A percentile compares a stretch with the other conserved stretches of the same genome.
Conservation (phyloP, 805 yeast genomes). For the Candida coquimbonensis region DNA sequence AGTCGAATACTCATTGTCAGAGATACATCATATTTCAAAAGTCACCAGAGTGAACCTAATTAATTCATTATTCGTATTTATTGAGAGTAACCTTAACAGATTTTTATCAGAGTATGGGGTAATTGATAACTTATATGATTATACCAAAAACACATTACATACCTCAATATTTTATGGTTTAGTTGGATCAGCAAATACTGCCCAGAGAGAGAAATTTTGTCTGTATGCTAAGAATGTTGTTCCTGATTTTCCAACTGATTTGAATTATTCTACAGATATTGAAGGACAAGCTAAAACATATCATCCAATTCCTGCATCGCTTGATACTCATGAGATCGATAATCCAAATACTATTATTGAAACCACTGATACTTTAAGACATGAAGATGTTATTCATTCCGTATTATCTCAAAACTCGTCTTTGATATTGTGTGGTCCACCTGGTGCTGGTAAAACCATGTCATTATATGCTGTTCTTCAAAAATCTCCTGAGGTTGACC, state of each 20-base stretch:
- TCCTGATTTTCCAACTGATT: conserved; percentile 18
- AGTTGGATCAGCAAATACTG: conserved; percentile 28
- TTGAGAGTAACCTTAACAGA: background rate
- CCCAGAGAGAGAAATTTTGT: conserved; percentile 14
- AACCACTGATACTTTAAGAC: conserved; percentile 69
- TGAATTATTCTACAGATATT: conserved; percentile 35
- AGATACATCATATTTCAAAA: conserved; percentile 1
- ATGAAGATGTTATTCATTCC: conserved; percentile 53
- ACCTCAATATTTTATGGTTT: conserved; percentile 1
- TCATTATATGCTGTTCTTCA: conserved; percentile 64
- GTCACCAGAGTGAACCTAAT: background rate
- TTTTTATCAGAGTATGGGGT: conserved; percentile 1
- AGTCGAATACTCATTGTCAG: background rate
- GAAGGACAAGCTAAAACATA: conserved; percentile 46
- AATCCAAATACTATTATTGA: conserved; percentile 65
- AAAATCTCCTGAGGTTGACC: conserved; percentile 46
- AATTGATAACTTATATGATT: background rate
- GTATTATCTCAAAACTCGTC: conserved; percentile 52
- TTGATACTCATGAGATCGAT: conserved; percentile 33
- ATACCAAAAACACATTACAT: background rate
- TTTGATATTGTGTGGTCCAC: conserved; percentile 85
- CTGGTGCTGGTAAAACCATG: conserved; percentile 97
- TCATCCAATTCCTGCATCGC: conserved; percentile 34
- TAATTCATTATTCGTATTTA: conserved; percentile 1
- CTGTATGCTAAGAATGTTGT: conserved; percentile 10